These are phyloP conservation scores for Cutaneotrichosporon dermatis DNA, from an alignment of 1,284 basidiomycete genomes.

Conservation along the genomic window DNA sequence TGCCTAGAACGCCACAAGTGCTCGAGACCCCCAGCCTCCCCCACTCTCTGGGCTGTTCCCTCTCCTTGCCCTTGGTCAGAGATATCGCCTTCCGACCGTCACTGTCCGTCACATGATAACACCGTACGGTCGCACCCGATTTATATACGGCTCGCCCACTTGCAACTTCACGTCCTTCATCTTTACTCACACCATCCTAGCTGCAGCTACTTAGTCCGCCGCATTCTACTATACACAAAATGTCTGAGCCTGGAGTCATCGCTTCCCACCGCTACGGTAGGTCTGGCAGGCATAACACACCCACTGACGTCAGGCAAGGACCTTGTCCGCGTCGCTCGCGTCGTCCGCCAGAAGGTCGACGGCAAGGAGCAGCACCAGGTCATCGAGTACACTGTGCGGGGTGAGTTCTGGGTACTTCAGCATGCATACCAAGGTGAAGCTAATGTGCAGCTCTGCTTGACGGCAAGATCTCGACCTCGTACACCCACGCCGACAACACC, in stretches of 20 bases:
- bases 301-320: conserved; percentile 61
- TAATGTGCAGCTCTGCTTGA: conserved; percentile 59
- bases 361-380: conserved; percentile 51
- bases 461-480: conserved; percentile 70
- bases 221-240: conserved; percentile 7
- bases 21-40: too few relatives aligned
- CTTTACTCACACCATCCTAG: not conserved
- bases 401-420: conserved; percentile 51
- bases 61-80: too few relatives aligned
- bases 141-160: too few relatives aligned
- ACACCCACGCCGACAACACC: conserved; percentile 76
- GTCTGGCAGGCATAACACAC: too few relatives aligned
- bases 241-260: conserved; percentile 40
- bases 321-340: conserved; percentile 73
- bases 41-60: too few relatives aligned
- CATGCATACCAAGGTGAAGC: not conserved
- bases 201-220: too few relatives aligned
- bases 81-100: too few relatives aligned
- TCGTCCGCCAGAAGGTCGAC: conserved; percentile 72
- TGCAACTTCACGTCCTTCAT: too few relatives aligned
- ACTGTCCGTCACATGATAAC: too few relatives aligned
- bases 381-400: conserved; percentile 48
- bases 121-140: too few relatives aligned
- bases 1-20: too few relatives aligned
- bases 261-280: conserved; percentile 40